Evolutionary conservation across 495 filamentous ascomycete species (phyloP).

Genomic region (Parachaetomium inaequale): DNA sequence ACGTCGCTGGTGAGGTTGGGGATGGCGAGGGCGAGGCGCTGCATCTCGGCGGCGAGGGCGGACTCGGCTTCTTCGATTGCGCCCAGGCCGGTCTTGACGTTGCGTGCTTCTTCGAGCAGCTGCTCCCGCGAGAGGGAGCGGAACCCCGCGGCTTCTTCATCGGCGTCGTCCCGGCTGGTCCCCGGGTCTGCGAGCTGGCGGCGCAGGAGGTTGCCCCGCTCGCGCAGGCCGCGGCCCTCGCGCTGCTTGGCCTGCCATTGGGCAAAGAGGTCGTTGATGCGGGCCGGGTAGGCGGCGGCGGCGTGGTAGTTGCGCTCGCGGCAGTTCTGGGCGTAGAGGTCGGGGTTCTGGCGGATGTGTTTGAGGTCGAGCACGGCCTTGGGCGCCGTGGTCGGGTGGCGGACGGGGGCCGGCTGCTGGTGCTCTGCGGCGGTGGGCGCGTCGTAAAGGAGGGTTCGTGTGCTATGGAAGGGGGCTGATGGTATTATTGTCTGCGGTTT

Average conservation of each 20-base stretch:
- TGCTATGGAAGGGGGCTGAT: conserved; percentile 11
- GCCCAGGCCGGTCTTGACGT: conserved; percentile 62
- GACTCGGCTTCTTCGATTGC: conserved; percentile 58
- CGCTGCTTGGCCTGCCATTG: conserved; percentile 58
- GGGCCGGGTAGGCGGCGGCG: conserved; percentile 60
- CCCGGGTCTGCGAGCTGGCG: conserved; percentile 47
- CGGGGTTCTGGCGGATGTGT: conserved; percentile 78
- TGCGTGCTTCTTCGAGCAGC: conserved; percentile 62
- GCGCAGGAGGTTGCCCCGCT: conserved; percentile 54
- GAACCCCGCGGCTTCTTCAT: conserved; percentile 23
- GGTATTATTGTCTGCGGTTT: conserved; percentile 4
- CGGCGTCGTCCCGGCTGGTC: conserved; percentile 34
- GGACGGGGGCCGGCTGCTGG: conserved; percentile 1
- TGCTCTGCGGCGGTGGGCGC: not conserved
- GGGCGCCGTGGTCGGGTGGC: conserved; percentile 65
- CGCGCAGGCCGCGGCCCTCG: conserved; percentile 53
- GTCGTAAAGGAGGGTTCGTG: conserved; percentile 12
- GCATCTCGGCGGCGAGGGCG: conserved; percentile 60
- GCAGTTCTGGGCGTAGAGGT: conserved; percentile 77
- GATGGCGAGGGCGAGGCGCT: conserved; percentile 68
- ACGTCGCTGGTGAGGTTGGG: conserved; percentile 79
- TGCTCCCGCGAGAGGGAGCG: conserved; percentile 40
- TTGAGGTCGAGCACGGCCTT: conserved; percentile 78
- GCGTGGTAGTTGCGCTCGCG: conserved; percentile 75
- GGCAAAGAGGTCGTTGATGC: conserved; percentile 66